Base-by-base conservation (phyloP, 495 filamentous ascomycete species). In the Penicillium samsonianum region DNA sequence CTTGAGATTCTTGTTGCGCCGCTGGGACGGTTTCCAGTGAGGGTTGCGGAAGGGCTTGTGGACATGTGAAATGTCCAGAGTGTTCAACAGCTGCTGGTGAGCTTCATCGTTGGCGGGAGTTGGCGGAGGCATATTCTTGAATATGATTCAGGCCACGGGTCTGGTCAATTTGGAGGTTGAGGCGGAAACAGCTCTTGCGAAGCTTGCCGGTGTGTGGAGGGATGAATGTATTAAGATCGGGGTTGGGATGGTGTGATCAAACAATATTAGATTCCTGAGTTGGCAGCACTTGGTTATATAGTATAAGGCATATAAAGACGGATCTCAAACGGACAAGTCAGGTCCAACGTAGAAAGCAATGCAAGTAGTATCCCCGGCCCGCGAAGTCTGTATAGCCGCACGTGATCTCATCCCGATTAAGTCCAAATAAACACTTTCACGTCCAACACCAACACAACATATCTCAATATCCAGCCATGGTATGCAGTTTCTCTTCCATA, bases 1-100 rank as follows among this genome's bases (percentile, higher is more conserved):
- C 73, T 98, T 98, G 73, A 98, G 87, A 67, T 95, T 96, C 78
- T 97, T 97, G 80, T 97, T 98, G 71, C 94, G 91, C 14, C 94
- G 91, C 71, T 91, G 88, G 55, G 92, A 89, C 17, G 95, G 89
- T 59, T 87, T 90, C 93, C 93, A 98, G 67, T 85, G 72, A 0
- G 87, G 77, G 67, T 91, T 96, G 61, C 94, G 91, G 80, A 95
- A 98, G 53, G 84, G 89, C 69, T 92, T 91, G 23, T 82, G 87
- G 65, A 90, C 80, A 17, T 83, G 78, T 57, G 91, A 86, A 62
- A 96, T 89, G 73, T 98, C 94, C 56, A 98, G 89, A 59, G 86
- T 72, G 69, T 96, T 90, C 48, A 98, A 86, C 38, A 96, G 77
- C 44, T 68, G 69, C 63, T 82, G 81, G 59, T 84, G 81, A 20